Evolutionary conservation across 305 asterid species (phyloP).

Genomic region (Vinca major): DNA sequence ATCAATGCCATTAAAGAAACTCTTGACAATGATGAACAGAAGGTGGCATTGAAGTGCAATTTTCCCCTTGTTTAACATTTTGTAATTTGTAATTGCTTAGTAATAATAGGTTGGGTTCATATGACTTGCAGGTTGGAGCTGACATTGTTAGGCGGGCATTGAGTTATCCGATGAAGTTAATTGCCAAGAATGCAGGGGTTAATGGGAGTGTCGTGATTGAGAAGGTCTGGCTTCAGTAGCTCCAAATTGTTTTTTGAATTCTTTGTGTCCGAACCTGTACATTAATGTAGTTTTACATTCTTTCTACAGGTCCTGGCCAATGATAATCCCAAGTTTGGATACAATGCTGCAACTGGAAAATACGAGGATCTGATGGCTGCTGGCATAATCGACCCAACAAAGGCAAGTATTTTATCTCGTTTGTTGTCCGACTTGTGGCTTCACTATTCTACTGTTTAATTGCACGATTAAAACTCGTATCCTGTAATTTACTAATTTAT

Average conservation of each 20-base stretch:
- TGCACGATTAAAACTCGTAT: not conserved
- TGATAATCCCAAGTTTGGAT: conserved; percentile 47
- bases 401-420: conserved; percentile 25
- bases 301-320: conserved; percentile 38
- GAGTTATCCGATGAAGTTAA: conserved; percentile 57
- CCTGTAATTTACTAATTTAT: not conserved
- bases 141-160: conserved; percentile 62
- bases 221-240: conserved; percentile 34
- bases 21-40: conserved; percentile 78
- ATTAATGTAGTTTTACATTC: conserved; percentile 1
- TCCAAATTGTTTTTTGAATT: not conserved
- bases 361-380: conserved; percentile 60
- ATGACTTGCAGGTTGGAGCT: conserved; percentile 58
- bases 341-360: conserved; percentile 56
- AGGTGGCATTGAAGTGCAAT: conserved; percentile 27
- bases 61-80: too few species aligned
- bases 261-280: not conserved
- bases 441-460: not conserved
- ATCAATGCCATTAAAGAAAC: conserved; percentile 81
- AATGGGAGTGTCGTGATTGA: conserved; percentile 65
- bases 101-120: not conserved
- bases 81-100: not conserved
- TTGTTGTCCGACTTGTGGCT: not conserved
- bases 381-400: conserved; percentile 65
- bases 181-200: conserved; percentile 69